These are phyloP conservation scores for Chaetomium fimeti DNA, from an alignment of 495 filamentous ascomycete genomes.

Conservation along the genomic window DNA sequence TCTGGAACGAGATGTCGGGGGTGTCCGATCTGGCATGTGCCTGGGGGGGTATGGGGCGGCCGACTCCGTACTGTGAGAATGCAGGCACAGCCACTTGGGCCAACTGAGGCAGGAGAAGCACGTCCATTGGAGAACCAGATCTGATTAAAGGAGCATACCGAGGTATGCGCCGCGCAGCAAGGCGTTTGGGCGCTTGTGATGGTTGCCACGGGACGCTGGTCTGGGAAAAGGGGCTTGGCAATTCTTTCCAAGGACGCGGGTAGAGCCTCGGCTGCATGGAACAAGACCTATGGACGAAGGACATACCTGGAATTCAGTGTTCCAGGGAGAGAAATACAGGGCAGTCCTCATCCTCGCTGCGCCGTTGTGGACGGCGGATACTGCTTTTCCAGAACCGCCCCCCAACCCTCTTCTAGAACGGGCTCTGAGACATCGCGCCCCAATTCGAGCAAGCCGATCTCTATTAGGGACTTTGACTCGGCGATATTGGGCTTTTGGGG, in stretches of 20 bases:
- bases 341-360: no score
- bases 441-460: neutral
- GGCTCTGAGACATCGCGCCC: neutral
- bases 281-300: neutral
- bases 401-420: neutral
- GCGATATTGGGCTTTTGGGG: neutral
- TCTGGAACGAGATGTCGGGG: neutral
- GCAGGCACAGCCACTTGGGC: neutral
- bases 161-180: no score
- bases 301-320: no score
- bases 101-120: neutral
- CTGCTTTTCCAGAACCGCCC: neutral
- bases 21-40: constrained; percentile 5
- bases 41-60: neutral
- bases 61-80: neutral
- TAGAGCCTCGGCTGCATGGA: neutral
- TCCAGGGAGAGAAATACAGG: neutral
- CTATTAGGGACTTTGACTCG: neutral
- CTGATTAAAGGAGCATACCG: neutral
- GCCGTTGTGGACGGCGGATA: no score
- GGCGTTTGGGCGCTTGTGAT: no score
- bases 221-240: neutral
- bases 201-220: no score
- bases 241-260: neutral
- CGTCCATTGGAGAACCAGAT: neutral